phyloP scores from a whole-genome alignment of 305 asterid genomes.

The Solanum hybrid region DNA sequence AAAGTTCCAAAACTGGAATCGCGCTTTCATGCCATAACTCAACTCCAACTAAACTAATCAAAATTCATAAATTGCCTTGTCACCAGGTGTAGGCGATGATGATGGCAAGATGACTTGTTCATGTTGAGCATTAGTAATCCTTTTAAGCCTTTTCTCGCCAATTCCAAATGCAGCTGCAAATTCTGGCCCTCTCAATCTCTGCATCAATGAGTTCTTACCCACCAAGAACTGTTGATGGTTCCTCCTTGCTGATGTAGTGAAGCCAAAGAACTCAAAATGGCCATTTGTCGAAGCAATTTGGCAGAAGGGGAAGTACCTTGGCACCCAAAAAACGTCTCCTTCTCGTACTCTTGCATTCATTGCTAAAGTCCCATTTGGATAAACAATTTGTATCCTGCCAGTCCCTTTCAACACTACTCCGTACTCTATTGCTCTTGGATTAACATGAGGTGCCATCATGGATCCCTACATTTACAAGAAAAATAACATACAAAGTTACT shows the following conservation, averaged over 20 bases:
- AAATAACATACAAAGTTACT: background rate
- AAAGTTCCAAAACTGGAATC: background rate
- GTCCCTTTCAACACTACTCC: constrained; percentile 58
- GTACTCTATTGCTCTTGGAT: too few species aligned
- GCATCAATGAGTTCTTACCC: constrained; percentile 51
- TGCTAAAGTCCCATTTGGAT: constrained; percentile 69
- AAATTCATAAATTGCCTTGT: constrained; percentile 11
- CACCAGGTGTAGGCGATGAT: background rate
- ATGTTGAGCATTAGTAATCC: constrained; percentile 31
- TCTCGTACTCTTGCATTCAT: constrained; percentile 62
- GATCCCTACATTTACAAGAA: background rate
- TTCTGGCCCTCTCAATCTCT: constrained; percentile 47
- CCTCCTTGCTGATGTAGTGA: constrained; percentile 56
- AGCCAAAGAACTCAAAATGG: constrained; percentile 78
- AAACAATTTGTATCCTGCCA: constrained; percentile 54
- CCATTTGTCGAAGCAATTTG: constrained; percentile 67
- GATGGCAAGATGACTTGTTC: constrained; percentile 60
- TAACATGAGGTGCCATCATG: too few species aligned
- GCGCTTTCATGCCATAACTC: background rate
- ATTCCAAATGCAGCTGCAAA: constrained; percentile 65
- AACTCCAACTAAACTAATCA: constrained; percentile 8
- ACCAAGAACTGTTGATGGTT: constrained; percentile 79
- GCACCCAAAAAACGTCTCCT: constrained; percentile 68
- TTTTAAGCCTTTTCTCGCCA: constrained; percentile 16
- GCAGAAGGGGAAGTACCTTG: constrained; percentile 74